Evolutionary conservation across 306 rosid genomes (phyloP).

Genomic region (Malus sieversii): DNA sequence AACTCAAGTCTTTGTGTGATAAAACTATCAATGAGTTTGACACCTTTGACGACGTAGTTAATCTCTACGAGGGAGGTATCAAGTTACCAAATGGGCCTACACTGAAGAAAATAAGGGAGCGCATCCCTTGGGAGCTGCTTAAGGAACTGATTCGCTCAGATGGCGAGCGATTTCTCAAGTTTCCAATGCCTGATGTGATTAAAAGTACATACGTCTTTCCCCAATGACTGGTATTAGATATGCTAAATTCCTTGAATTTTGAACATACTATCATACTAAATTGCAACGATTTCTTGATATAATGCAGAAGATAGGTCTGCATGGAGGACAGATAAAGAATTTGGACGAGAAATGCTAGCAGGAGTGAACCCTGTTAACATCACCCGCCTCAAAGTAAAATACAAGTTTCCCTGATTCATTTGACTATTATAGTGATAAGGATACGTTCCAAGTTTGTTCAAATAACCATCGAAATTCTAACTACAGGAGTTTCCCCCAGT

Average conservation of each 20-base stretch:
- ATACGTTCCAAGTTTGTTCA: not conserved
- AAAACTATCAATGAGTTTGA: slow-evolving; percentile 82
- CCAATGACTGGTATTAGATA: not conserved
- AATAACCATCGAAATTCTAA: not conserved
- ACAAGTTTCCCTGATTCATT: not conserved
- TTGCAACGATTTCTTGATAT: not conserved
- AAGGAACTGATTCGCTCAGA: slow-evolving; percentile 69
- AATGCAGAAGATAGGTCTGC: slow-evolving; percentile 58
- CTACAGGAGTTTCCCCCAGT: slow-evolving; percentile 75
- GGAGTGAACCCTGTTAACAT: slow-evolving; percentile 93
- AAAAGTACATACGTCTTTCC: slow-evolving; percentile 37
- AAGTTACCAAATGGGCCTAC: slow-evolving; percentile 47
- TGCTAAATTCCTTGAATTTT: not conserved
- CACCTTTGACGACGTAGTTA: slow-evolving; percentile 50
- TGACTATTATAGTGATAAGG: not conserved
- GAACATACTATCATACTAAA: not conserved
- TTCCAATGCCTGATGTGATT: slow-evolving; percentile 80
- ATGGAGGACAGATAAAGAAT: slow-evolving; percentile 91
- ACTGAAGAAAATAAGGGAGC: slow-evolving; percentile 34
- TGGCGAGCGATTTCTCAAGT: slow-evolving; percentile 73
- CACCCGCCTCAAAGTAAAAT: slow-evolving; percentile 52
- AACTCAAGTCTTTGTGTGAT: slow-evolving; percentile 56
- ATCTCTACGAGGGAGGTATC: slow-evolving; percentile 58
- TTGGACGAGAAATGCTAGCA: slow-evolving; percentile 87
- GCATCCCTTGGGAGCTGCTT: slow-evolving; percentile 67